Evolutionary conservation across 2,329 filamentous ascomycete species (phyloP), one percentile per base, ranked within the genome.

Genomic region (Aspergillus costaricaensis): DNA sequence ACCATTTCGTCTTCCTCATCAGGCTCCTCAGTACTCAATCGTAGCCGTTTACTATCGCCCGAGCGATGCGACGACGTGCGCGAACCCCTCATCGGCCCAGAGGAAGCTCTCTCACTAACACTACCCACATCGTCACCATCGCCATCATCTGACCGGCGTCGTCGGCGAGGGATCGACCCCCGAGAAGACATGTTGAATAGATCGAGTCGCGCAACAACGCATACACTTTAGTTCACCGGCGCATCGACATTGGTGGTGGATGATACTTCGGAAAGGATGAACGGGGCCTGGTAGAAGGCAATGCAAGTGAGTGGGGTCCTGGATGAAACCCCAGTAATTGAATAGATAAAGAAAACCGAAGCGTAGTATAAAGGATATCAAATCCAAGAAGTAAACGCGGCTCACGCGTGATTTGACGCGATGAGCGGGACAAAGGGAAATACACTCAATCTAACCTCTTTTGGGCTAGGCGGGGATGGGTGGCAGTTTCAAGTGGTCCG

Each of bases 141-240:
- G 5, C 67, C 19, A 1, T 36, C 32, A 36, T 69, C 70, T 15
- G 60, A 58, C 17, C 67, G 69, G 48, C 65, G 67, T 54, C 76
- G 73, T 54, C 74, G 74, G 44, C 65, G 69, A 25, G 73, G 67
- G 14, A 69, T 51, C 32, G 65, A 65, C 44, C 60, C 63, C 25
- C 57, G 54, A 32, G 71, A 68, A 51, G 70, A 65, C 74, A 77
- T 76, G 2, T 23, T 69, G 56, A 57, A 63, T 58, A 48, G 12
- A 14, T 36, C 32, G 52, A n/a, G 53, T 47, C 25, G 39, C 49
- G 39, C 30, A 57, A 41, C 43, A 55, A 41, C 51, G 50, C 56
- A 49, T 21, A 50, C 23, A 38, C n/a, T 21, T 23, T 44, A 44
- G 32, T 14, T 36, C 41, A 44, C 54, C 30, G 21, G 51, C 32